Evolutionary conservation across 495 filamentous ascomycete species (phyloP).

Genomic region (Penicillium manginii): DNA sequence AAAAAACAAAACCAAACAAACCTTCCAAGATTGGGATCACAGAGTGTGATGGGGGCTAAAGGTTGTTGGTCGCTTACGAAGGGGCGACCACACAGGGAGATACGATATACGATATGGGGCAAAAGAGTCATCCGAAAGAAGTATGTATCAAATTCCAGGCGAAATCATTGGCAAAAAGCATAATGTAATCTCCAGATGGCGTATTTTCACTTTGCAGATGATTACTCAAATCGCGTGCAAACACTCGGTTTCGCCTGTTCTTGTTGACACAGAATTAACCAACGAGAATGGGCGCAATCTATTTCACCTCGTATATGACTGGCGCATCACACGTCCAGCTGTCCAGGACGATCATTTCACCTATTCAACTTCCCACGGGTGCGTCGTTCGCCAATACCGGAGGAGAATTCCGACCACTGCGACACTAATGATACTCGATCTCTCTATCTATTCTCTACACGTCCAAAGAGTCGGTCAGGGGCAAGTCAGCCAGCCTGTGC

Average conservation of each 20-base stretch:
- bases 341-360: background rate
- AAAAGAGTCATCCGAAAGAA: background rate
- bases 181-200: background rate
- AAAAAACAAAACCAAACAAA: background rate
- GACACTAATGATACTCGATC: background rate
- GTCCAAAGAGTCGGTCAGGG: conserved; percentile 21
- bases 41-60: background rate
- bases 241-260: background rate
- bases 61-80: background rate
- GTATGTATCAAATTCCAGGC: background rate
- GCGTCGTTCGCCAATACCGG: background rate
- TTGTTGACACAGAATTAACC: background rate
- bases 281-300: background rate
- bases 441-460: background rate
- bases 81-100: background rate
- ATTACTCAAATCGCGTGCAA: conserved; percentile 3
- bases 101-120: background rate
- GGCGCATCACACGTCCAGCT: conserved; percentile 4
- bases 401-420: background rate
- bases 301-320: conserved; percentile 2
- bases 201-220: background rate
- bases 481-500: background rate
- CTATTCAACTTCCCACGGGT: background rate
- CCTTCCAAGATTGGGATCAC: no score
- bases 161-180: conserved; percentile 1